These are phyloP conservation scores for Russula earlei DNA, from an alignment of 768 basidiomycete genomes.

Conservation along the genomic window DNA sequence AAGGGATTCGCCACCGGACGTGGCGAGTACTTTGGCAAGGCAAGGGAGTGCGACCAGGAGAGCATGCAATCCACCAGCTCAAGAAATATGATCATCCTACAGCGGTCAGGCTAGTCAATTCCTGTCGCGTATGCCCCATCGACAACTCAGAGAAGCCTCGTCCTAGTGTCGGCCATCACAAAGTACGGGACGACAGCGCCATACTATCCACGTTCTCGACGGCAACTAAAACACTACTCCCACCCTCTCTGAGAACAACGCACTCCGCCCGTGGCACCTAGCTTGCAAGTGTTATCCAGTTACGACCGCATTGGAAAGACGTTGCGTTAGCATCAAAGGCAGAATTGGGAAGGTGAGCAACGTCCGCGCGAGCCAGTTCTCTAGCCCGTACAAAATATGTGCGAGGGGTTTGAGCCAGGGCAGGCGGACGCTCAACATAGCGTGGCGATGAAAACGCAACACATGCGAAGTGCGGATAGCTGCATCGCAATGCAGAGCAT, in stretches of 20 bases:
- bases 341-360: too few species aligned
- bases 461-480: conserved; percentile 80
- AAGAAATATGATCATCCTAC: conserved; percentile 58
- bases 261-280: conserved; percentile 42
- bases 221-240: conserved; percentile 58
- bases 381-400: too few species aligned
- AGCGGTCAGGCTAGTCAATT: conserved; percentile 67
- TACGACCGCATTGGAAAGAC: too few species aligned
- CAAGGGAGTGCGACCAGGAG: conserved; percentile 78
- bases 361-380: conserved; percentile 42
- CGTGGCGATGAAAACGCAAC: conserved; percentile 19
- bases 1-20: conserved; percentile 78
- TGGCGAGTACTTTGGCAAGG: conserved; percentile 86
- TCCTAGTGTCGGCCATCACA: conserved; percentile 46
- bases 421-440: conserved; percentile 39
- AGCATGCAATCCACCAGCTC: conserved; percentile 66
- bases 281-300: too few species aligned
- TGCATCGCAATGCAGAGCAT: conserved; percentile 75
- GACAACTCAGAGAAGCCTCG: conserved; percentile 53
- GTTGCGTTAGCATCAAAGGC: too few species aligned
- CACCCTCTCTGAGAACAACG: conserved; percentile 31
- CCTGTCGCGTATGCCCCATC: conserved; percentile 87
- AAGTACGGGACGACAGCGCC: conserved; percentile 51
- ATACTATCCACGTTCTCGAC: conserved; percentile 91
- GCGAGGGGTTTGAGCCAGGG: too few species aligned